A percentile compares a stretch with the other conserved stretches of the same genome.
These are phyloP conservation scores for Pulveroboletus sp. DNA, from an alignment of 768 basidiomycete genomes.

Conservation along the genomic window DNA sequence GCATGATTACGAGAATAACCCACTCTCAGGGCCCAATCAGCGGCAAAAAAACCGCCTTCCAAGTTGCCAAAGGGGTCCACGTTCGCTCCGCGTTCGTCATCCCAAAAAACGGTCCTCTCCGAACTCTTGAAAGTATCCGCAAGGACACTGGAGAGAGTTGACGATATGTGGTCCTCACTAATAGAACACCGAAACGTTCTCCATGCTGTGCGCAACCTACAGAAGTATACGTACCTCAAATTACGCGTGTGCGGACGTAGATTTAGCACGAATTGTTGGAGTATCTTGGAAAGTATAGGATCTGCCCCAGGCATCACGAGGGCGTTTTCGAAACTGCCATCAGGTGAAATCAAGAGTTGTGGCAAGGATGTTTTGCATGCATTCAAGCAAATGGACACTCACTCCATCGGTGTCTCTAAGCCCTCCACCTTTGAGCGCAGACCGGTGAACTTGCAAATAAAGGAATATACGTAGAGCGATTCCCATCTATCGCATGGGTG, in stretches of 20 bases:
- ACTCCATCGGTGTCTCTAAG: conserved; percentile 81
- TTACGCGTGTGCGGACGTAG: conserved; percentile 87
- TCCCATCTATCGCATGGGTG: conserved; percentile 87
- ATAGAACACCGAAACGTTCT: conserved; percentile 31
- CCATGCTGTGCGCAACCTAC: conserved; percentile 22
- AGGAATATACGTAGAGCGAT: conserved; percentile 78
- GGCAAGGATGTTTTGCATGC: conserved; percentile 19
- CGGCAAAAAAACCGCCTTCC: conserved; percentile 71
- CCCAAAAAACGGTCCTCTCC: conserved; percentile 79
- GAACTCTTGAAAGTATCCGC: conserved; percentile 68
- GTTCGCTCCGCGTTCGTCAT: conserved; percentile 61
- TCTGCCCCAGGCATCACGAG: conserved; percentile 69
- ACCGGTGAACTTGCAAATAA: conserved; percentile 79
- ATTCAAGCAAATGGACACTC: conserved; percentile 36
- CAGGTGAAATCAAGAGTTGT: conserved; percentile 31
- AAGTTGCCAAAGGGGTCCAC: conserved; percentile 67
- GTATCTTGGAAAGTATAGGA: conserved; percentile 66
- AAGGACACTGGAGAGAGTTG: conserved; percentile 65
- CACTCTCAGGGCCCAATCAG: conserved; percentile 83
- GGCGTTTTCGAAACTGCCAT: conserved; percentile 71
- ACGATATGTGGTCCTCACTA: conserved; percentile 80
- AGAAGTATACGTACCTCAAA: conserved; percentile 59
- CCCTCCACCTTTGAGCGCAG: conserved; percentile 74
- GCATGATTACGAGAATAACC: conserved; percentile 32
- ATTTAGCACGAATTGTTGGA: conserved; percentile 74